Conservation (phyloP, 495 filamentous ascomycete genomes). For the Trichoderma reesei region DNA sequence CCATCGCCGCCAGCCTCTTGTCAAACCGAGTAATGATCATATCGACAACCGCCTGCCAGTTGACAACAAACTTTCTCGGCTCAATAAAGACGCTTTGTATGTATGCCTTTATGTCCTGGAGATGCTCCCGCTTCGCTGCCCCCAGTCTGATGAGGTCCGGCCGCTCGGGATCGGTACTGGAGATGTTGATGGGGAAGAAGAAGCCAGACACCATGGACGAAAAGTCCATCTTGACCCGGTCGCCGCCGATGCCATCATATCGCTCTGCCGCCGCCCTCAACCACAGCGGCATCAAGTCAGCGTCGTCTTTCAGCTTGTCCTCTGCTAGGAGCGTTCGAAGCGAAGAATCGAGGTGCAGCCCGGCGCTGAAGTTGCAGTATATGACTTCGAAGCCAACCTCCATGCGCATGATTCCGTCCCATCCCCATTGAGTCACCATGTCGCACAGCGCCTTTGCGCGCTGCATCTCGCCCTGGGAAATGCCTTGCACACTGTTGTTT, state of each 20-base stretch:
- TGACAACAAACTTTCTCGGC: conserved; percentile 19
- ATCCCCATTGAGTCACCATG: conserved; percentile 38
- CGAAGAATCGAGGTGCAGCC: conserved; percentile 16
- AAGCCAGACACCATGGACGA: conserved; percentile 51
- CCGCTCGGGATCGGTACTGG: conserved; percentile 30
- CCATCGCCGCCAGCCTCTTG: conserved; percentile 40
- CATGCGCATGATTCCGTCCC: conserved; percentile 56
- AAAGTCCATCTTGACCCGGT: conserved; percentile 47
- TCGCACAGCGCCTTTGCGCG: conserved; percentile 43
- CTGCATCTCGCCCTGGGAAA: conserved; percentile 23
- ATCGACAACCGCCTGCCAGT: conserved; percentile 55
- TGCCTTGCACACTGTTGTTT: conserved; percentile 6
- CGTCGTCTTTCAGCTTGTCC: background rate
- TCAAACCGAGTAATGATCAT: conserved; percentile 52
- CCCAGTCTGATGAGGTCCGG: conserved; percentile 38
- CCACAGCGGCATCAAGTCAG: conserved; percentile 17
- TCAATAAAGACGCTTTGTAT: conserved; percentile 22
- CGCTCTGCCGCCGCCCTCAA: conserved; percentile 39
- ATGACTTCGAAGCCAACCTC: conserved; percentile 64
- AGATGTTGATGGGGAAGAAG: conserved; percentile 46
- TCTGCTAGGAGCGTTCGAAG: background rate
- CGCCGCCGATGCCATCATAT: conserved; percentile 49
- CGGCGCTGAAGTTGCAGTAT: conserved; percentile 46
- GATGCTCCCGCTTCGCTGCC: conserved; percentile 19
- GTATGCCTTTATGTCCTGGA: conserved; percentile 22